These are phyloP conservation scores for Venturia carpophila DNA, from an alignment of 2,329 filamentous ascomycete species.

Conservation along the genomic window DNA sequence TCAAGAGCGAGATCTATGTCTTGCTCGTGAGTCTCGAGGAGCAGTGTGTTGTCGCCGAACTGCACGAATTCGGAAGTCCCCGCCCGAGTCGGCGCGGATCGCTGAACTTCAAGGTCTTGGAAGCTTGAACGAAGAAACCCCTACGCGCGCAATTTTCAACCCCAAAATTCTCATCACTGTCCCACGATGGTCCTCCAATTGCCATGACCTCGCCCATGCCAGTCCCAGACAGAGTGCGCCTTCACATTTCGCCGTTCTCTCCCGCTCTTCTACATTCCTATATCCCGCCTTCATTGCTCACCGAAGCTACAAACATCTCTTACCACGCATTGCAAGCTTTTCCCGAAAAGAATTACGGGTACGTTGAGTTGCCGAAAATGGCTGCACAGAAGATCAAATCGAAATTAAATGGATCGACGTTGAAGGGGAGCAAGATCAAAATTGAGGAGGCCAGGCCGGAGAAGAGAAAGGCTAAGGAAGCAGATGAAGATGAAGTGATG, in stretches of 20 bases:
- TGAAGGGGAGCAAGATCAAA: slow-evolving; percentile 78
- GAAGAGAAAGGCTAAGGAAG: slow-evolving; percentile 37
- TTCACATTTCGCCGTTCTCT: slow-evolving; percentile 86
- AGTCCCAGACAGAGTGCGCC: slow-evolving; percentile 38
- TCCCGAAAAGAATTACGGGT: slow-evolving; percentile 85
- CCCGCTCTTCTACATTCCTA: slow-evolving; percentile 64
- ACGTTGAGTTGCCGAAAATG: slow-evolving; percentile 68
- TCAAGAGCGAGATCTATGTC: background rate
- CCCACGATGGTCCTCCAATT: slow-evolving; percentile 20
- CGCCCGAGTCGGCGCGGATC: background rate
- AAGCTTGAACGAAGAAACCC: background rate
- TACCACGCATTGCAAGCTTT: slow-evolving; percentile 81
- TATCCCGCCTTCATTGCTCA: slow-evolving; percentile 58
- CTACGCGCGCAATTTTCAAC: background rate
- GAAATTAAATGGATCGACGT: slow-evolving; percentile 77
- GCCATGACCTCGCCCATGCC: slow-evolving; percentile 20
- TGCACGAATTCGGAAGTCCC: too few species aligned
- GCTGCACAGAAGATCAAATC: slow-evolving; percentile 88
- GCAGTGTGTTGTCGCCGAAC: background rate
- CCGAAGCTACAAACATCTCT: slow-evolving; percentile 70
- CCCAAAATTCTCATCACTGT: background rate
- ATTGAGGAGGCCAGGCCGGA: slow-evolving; percentile 72
- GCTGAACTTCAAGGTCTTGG: background rate
- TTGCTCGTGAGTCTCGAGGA: background rate
- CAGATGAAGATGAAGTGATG: slow-evolving; percentile 39